Conservation (phyloP, 163 green algal species). For the Scenedesmus sp. region DNA sequence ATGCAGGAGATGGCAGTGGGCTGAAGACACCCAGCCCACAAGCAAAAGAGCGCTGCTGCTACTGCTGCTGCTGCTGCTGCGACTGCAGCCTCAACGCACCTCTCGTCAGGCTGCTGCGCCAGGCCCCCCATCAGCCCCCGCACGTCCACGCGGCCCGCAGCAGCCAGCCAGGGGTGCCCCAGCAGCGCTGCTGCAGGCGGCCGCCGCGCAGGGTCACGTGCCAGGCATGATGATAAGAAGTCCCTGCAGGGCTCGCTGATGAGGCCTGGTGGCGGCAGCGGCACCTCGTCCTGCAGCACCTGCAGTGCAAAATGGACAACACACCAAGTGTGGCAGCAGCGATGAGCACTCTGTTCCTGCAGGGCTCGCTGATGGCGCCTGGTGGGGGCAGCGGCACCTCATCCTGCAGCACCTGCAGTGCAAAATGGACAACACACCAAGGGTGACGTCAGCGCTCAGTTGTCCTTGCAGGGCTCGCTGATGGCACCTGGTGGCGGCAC, state of each 20-base stretch:
- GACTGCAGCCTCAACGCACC: background rate
- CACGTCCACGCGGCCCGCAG: slow-evolving; percentile 47
- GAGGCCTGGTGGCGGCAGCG: background rate
- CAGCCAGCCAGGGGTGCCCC: slow-evolving; percentile 83
- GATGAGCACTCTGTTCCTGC: slow-evolving; percentile 83
- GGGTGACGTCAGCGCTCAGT: too few species aligned
- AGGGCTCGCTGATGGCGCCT: slow-evolving; percentile 59
- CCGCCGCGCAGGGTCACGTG: slow-evolving; percentile 82
- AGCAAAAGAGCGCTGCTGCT: slow-evolving; percentile 50
- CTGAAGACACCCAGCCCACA: background rate
- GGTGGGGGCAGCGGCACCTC: too few species aligned
- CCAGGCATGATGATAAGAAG: slow-evolving; percentile 85
- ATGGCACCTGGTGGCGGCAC: background rate
- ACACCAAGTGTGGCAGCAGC: too few species aligned
- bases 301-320: too few species aligned
- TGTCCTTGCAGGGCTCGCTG: background rate
- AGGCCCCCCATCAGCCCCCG: slow-evolving; percentile 2
- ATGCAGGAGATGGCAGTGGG: background rate
- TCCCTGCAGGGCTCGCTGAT: slow-evolving; percentile 83
- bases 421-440: too few species aligned
- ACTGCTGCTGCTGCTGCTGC: background rate
- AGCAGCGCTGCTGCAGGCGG: slow-evolving; percentile 83
- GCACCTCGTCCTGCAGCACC: too few species aligned
- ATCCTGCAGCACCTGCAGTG: too few species aligned
- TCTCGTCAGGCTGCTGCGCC: slow-evolving; percentile 16